Evolutionary conservation across 805 yeast species (phyloP), one percentile per base, ranked within the genome.

Genomic region (Wickerhamiella hasegawae): DNA sequence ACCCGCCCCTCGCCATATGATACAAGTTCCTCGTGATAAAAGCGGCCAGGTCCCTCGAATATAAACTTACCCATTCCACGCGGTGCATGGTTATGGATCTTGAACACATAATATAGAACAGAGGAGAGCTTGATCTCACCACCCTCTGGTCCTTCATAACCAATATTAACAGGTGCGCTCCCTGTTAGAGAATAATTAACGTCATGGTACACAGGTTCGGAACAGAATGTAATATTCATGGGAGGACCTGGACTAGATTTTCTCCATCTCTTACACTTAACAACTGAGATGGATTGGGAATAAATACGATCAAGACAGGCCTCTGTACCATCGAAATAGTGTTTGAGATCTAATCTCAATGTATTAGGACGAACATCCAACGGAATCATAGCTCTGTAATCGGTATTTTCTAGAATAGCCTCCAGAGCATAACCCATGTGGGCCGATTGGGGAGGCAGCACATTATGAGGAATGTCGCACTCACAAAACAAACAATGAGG

Each of bases 41-140:
- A n/a, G 32, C 31, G 32, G 12, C n/a, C 31, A 28, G 31, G 28
- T 25, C 36, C 11, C 11, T 18, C 8, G 21, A 12, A 19, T 6
- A 25, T 12, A 25, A 12, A 25, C 28, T 12, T 6, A 8, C 28
- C 28, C 6, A 15, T n/a, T 8, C 36, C 36, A 11, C 27, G 25
- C 6, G 36, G 36, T 5, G 26, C 22, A 10, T 28, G 17, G 16
- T 33, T 14, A 16, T 22, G 14, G 22, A 18, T 27, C 21, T 33
- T 33, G 36, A 23, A 28, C 17, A 33, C 36, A n/a, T 33, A 33
- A 17, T 27, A 28, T 14, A 29, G 25, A 18, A 33, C 26, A 11
- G n/a, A 10, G 6, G 20, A 20, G 18, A 33, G 20, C 9, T n/a
- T 12, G 15, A 23, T 32, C 4, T 22, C 27, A 4, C 12, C 11